Base-by-base conservation (phyloP, 768 basidiomycete species). In the Boletus rubropictus region DNA sequence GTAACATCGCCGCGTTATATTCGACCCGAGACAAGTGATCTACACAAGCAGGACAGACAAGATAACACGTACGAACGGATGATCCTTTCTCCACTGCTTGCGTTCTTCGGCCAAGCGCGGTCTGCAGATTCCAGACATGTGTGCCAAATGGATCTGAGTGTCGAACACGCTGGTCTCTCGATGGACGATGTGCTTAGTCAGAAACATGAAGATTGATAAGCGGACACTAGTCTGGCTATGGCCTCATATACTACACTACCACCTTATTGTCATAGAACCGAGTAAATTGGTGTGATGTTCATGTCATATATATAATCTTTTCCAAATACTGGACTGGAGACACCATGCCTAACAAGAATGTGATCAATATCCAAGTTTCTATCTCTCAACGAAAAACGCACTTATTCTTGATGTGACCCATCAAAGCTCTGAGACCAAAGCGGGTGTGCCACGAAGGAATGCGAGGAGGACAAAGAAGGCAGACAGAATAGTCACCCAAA, bases 51-150 rank as follows among this genome's bases (percentile, higher is more conserved):
- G 31, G 44, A 25, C 31, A n/a, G 17, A 35, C 14, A 35, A 2
- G 37, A 42, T 29, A 8, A 32, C 47, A 78, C 90, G 71, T 68
- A 97, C 96, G 59, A 95, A 97, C 25, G 96, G 96, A 69, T 99
- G 96, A 57, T 98, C 96, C 69, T 94, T 98, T 49, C 96, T 72
- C 96, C 96, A 99, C 61, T 94, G 90, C 71, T 99, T 99, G 61
- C 96, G 82, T 69, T 99, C 96, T 69, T 98, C 96, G 24, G 92
- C 81, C 14, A 99, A 77, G 60, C 96, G 85, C 29, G 87, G 83
- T 67, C 92, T 81, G 67, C 92, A 94, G 54, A 97, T 95, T 51
- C 91, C 92, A 43, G 90, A 85, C 90, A 92, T 61, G 46, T 14
- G 47, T 47, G 39, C 31, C 17, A 34, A 33, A 45, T 48, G 40